Conservation (phyloP, 2,329 filamentous ascomycete genomes). For the Pseudocercospora cruenta region DNA sequence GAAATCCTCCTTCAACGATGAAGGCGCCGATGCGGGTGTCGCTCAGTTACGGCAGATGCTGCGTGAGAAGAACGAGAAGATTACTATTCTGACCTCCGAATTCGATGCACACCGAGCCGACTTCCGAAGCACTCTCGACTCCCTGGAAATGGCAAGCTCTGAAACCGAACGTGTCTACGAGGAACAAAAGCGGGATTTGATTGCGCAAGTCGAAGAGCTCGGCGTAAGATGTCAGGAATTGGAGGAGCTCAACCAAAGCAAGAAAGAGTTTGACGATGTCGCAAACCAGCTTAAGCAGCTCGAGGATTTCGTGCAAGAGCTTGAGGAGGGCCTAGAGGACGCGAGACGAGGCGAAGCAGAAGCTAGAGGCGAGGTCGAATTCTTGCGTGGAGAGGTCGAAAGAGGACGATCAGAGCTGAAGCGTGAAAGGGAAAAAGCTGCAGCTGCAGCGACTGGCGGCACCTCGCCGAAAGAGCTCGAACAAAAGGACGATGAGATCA, state of each 20-base stretch:
- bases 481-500: conserved; percentile 95
- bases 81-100: conserved; percentile 86
- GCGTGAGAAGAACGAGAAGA: conserved; percentile 95
- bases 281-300: conserved; percentile 91
- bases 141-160: conserved; percentile 89
- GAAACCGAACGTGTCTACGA: conserved; percentile 97
- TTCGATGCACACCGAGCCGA: conserved; percentile 95
- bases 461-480: conserved; percentile 73
- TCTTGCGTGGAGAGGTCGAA: conserved; percentile 91
- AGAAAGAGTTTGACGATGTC: conserved; percentile 88
- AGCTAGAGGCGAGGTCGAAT: conserved; percentile 93
- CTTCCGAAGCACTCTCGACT: conserved; percentile 95
- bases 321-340: conserved; percentile 96
- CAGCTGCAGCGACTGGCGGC: conserved; percentile 52
- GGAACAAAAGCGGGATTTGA: conserved; percentile 82
- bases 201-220: conserved; percentile 76
- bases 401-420: conserved; percentile 84
- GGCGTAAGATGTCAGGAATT: conserved; percentile 83
- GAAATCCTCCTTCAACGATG: conserved; percentile 47
- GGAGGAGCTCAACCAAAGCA: conserved; percentile 74
- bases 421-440: conserved; percentile 82
- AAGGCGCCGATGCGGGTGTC: conserved; percentile 64
- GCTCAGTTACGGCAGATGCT: conserved; percentile 76
- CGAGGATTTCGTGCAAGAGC: conserved; percentile 92
- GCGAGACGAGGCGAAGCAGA: conserved; percentile 92